Base-by-base conservation (phyloP, 495 filamentous ascomycete genomes). In the Penicillium pulvis region DNA sequence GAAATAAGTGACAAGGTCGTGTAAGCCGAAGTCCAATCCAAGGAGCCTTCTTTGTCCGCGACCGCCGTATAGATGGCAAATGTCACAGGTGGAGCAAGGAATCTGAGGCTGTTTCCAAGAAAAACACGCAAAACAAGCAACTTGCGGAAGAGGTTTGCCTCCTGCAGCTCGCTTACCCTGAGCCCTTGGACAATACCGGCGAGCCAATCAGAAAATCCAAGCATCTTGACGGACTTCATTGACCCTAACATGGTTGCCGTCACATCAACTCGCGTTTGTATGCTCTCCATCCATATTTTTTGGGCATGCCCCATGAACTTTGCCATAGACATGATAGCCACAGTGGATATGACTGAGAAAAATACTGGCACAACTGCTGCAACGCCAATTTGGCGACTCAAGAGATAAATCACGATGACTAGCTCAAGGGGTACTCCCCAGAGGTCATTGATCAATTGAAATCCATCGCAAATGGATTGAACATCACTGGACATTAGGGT, bases 211-310 rank as follows among this genome's bases (percentile, higher is more conserved):
- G 75, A 74, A 2, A 86, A 59, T 3, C 82, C 85, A 3, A 78
- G 68, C 79, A 84, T 81, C 57, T 85, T 86, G 19, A 85, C 63
- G 31, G 74, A 72, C 56, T 85, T 85, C 59, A 84, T 80, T 0
- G 78, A 73, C 11, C 75, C 65, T 8, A 87, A 61, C 64, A 81
- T 74, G 2, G 72, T 56, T 16, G 71, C 71, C 3, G 79, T 84
- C 26, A 72, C 70, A 35, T 75, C 71, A 28, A 86, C 77, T 11
- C 81, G 77, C 55, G 66, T 72, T 54, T 83, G 72, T 1, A 81
- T 82, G 16, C 75, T 74, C 45, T 52, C 43, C 53, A 60, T 60
- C 59, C 43, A 68, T 51, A 41, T 73, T 73, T 6, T 69, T 73
- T 16, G 64, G 6, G 39, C 52, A 8, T 5, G 23, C 1, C 52